Evolutionary conservation across 441 rosid genomes (phyloP).

Genomic region (Croton laevigatus): DNA sequence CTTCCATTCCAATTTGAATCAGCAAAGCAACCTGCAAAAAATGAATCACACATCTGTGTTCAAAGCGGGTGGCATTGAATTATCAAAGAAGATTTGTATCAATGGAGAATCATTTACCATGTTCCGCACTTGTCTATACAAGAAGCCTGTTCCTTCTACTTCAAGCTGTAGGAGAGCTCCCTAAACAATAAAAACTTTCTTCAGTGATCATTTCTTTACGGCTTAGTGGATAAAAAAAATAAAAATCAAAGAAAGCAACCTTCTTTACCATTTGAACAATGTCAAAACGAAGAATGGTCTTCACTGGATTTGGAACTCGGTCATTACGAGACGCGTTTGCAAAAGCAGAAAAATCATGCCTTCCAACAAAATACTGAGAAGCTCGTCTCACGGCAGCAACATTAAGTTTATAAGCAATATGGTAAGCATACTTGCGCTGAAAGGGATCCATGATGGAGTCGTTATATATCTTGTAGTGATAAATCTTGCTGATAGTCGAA

Average conservation of each 20-base stretch:
- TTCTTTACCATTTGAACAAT: slow-evolving; percentile 54
- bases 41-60: too few species aligned
- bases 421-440: slow-evolving; percentile 62
- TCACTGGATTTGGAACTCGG: slow-evolving; percentile 62
- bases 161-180: slow-evolving; percentile 75
- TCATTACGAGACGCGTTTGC: slow-evolving; percentile 70
- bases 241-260: slow-evolving; percentile 3
- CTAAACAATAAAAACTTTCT: slow-evolving; percentile 30
- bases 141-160: slow-evolving; percentile 87
- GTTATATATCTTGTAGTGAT: slow-evolving; percentile 74
- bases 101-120: slow-evolving; percentile 45
- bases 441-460: slow-evolving; percentile 81
- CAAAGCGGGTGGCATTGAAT: neutral
- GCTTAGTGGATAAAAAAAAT: neutral
- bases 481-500: slow-evolving; percentile 67
- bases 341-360: slow-evolving; percentile 81
- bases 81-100: neutral
- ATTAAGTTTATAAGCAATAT: slow-evolving; percentile 59
- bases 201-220: neutral
- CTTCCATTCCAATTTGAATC: slow-evolving; percentile 79
- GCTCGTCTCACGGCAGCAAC: slow-evolving; percentile 59
- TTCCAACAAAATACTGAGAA: slow-evolving; percentile 60
- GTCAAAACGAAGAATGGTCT: slow-evolving; percentile 62
- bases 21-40: slow-evolving; percentile 69
- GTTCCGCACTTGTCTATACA: slow-evolving; percentile 88